Conservation (phyloP, 129 eudicot genomes). For the Tanacetum coccineum region DNA sequence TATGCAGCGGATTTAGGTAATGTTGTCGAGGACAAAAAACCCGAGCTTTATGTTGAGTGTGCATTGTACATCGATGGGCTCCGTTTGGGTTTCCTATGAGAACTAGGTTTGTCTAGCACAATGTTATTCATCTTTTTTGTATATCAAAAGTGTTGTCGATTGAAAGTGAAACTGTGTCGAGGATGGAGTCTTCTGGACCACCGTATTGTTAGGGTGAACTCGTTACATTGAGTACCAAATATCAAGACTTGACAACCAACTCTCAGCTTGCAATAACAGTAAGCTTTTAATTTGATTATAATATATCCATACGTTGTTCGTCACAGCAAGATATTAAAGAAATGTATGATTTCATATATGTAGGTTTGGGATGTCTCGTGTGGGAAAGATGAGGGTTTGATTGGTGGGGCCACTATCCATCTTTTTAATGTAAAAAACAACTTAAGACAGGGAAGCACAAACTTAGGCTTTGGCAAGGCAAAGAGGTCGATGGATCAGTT, state of each 20-base stretch:
- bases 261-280: conserved; percentile 89
- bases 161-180: conserved; percentile 28
- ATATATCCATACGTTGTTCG: too few species aligned
- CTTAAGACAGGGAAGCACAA: conserved; percentile 93
- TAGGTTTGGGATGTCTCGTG: conserved; percentile 98
- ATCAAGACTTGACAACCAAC: conserved; percentile 84
- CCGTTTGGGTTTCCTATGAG: conserved; percentile 98
- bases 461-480: conserved; percentile 94
- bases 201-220: conserved; percentile 91
- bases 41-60: conserved; percentile 89
- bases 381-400: conserved; percentile 78
- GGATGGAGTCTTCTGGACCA: conserved; percentile 85
- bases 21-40: conserved; percentile 59
- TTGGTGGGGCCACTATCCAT: conserved; percentile 96
- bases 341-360: conserved; percentile 9
- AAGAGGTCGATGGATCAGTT: conserved; percentile 92
- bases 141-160: not conserved
- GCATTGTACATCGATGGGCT: conserved; percentile 90
- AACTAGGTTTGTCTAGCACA: conserved; percentile 55
- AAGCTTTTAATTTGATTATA: too few species aligned
- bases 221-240: conserved; percentile 84
- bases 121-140: not conserved
- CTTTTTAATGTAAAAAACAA: conserved; percentile 90
- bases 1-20: conserved; percentile 50
- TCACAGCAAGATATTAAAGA: conserved; percentile 12